Conservation (phyloP, 441 rosid species). For the Isatis lusitanica region DNA sequence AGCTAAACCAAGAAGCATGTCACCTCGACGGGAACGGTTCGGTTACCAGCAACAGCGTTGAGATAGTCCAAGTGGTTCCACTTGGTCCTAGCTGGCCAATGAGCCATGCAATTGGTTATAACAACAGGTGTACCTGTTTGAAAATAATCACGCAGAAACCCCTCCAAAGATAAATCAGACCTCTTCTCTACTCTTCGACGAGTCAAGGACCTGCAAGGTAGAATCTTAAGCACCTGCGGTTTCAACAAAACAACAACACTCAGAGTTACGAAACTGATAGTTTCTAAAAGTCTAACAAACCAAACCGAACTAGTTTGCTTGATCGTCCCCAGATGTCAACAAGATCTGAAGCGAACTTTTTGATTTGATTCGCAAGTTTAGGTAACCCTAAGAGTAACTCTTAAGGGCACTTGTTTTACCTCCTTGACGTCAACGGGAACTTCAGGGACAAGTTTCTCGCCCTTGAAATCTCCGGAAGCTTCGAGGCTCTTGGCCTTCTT, state of each 20-base stretch:
- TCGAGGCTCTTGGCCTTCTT: conserved; percentile 25
- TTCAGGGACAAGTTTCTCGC: conserved; percentile 28
- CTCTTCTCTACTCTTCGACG: conserved; percentile 66
- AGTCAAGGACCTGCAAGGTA: conserved; percentile 69
- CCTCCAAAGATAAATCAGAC: conserved; percentile 77
- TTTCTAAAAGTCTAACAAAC: not conserved
- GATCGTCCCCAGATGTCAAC: not conserved
- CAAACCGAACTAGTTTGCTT: not conserved
- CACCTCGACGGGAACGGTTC: conserved; percentile 99
- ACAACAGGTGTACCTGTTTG: conserved; percentile 74
- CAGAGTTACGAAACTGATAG: not conserved
- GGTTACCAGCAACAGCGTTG: conserved; percentile 72
- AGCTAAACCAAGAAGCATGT: conserved; percentile 22
- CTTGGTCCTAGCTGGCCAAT: conserved; percentile 90
- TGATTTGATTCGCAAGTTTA: not conserved
- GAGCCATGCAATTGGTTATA: conserved; percentile 83
- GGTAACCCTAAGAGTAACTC: not conserved
- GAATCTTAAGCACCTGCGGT: conserved; percentile 53
- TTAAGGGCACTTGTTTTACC: conserved; percentile 43
- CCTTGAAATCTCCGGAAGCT: conserved; percentile 24
- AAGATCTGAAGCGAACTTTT: conserved; percentile 10
- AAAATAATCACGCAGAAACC: conserved; percentile 71
- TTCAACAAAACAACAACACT: conserved; percentile 13
- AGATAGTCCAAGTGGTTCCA: conserved; percentile 91
- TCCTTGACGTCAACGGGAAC: conserved; percentile 52